phyloP scores from a whole-genome alignment of 2,329 filamentous ascomycete genomes.

The Cylindrodendrum hubeiense region DNA sequence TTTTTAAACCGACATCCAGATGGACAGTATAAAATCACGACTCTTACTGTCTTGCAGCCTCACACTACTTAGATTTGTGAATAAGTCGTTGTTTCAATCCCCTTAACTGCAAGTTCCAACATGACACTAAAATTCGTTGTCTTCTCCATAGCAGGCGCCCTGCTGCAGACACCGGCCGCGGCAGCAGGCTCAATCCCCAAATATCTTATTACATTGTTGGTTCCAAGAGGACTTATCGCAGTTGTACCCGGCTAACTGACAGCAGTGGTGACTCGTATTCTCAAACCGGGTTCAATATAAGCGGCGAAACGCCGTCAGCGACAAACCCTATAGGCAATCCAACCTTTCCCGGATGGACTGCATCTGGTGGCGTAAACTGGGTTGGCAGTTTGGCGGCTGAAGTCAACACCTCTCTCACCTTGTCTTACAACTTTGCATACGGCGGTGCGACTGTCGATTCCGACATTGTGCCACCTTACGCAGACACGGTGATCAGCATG shows the following conservation, averaged over 20 bases:
- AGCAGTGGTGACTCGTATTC: constrained; percentile 49
- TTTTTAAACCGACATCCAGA: no score
- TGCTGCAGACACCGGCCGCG: background rate
- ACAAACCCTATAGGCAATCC: constrained; percentile 74
- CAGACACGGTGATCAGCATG: constrained; percentile 56
- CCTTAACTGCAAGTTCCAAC: background rate
- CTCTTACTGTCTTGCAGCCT: background rate
- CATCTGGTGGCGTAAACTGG: constrained; percentile 65
- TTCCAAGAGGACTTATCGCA: background rate
- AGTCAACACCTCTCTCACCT: constrained; percentile 57
- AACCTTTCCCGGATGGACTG: constrained; percentile 62
- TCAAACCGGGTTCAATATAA: constrained; percentile 64
- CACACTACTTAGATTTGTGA: background rate
- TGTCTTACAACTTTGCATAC: constrained; percentile 67
- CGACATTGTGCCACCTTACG: constrained; percentile 63
- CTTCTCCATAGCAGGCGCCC: background rate
- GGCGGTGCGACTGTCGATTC: constrained; percentile 67
- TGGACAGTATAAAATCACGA: background rate
- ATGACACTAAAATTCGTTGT: background rate
- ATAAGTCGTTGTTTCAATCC: background rate
- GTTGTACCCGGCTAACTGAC: background rate
- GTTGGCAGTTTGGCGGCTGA: constrained; percentile 61
- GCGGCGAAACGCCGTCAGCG: constrained; percentile 61
- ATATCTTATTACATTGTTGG: background rate
- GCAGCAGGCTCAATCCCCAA: background rate